Conservation (phyloP, 139 green algal species). For the Dunaliella primolecta region DNA sequence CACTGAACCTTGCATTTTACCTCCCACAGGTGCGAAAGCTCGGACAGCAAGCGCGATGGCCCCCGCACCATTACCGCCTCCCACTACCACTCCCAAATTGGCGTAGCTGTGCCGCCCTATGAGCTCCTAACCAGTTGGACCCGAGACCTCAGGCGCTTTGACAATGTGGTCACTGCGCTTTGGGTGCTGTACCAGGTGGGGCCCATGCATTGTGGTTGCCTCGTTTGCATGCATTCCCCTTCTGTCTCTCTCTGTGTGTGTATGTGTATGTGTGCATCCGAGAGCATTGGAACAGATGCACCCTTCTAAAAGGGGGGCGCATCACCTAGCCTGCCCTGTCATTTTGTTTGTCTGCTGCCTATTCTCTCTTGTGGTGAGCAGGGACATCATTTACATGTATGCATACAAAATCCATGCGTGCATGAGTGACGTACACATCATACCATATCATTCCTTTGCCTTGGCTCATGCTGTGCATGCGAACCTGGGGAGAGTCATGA, state of each 20-base stretch:
- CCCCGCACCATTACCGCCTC: conserved; percentile 29
- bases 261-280: not conserved
- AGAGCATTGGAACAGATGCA: not conserved
- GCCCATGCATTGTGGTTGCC: not conserved
- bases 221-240: not conserved
- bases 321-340: not conserved
- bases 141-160: conserved; percentile 47
- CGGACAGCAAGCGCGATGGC: not conserved
- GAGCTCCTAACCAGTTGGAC: not conserved
- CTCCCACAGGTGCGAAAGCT: not conserved
- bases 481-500: no score
- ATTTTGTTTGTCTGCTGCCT: not conserved
- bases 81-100: conserved; percentile 34
- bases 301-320: not conserved
- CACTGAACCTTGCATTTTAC: not conserved
- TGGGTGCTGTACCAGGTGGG: conserved; percentile 57
- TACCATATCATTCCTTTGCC: no score
- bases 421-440: not conserved
- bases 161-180: conserved; percentile 55
- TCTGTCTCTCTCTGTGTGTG: not conserved
- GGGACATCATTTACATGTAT: not conserved
- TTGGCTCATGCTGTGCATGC: no score
- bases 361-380: not conserved
- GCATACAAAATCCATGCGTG: not conserved
- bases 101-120: conserved; percentile 30